Percentiles rank a stretch among this genome's conserved stretches.
Evolutionary conservation across 441 rosid genomes (phyloP).

Genomic region (Arabidopsis lyrata): DNA sequence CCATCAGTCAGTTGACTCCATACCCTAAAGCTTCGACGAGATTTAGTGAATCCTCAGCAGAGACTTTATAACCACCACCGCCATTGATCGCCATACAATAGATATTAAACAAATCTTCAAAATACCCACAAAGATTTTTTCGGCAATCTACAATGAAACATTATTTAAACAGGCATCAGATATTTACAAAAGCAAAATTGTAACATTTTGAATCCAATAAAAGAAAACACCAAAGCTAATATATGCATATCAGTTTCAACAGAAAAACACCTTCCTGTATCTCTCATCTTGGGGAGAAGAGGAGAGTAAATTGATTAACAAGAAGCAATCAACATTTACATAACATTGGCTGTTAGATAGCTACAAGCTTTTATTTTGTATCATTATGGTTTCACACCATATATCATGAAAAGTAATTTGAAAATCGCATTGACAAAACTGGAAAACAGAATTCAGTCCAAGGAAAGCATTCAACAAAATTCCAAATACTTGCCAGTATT

Average conservation of each 20-base stretch:
- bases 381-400: constrained; percentile 27
- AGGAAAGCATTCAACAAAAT: constrained; percentile 33
- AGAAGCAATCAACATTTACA: constrained; percentile 25
- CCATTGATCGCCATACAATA: constrained; percentile 86
- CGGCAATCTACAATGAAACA: constrained; percentile 77
- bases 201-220: neutral
- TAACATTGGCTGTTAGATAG: constrained; percentile 32
- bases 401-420: constrained; percentile 21
- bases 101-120: constrained; percentile 80
- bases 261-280: constrained; percentile 30
- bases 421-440: constrained; percentile 4
- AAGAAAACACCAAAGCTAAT: neutral
- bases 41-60: constrained; percentile 92
- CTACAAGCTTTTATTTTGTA: constrained; percentile 1
- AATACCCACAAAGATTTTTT: constrained; percentile 81
- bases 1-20: constrained; percentile 30
- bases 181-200: constrained; percentile 17
- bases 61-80: constrained; percentile 84
- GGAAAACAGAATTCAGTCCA: constrained; percentile 31
- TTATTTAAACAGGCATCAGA: constrained; percentile 24
- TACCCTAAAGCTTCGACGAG: constrained; percentile 98
- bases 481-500: constrained; percentile 45
- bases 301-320: constrained; percentile 3
- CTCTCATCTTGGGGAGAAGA: constrained; percentile 23
- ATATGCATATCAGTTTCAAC: constrained; percentile 26